Percentiles rank a stretch among this genome's conserved stretches.
These are phyloP conservation scores for Rheum nobile DNA, from an alignment of 148 eudicot species.

Conservation along the genomic window DNA sequence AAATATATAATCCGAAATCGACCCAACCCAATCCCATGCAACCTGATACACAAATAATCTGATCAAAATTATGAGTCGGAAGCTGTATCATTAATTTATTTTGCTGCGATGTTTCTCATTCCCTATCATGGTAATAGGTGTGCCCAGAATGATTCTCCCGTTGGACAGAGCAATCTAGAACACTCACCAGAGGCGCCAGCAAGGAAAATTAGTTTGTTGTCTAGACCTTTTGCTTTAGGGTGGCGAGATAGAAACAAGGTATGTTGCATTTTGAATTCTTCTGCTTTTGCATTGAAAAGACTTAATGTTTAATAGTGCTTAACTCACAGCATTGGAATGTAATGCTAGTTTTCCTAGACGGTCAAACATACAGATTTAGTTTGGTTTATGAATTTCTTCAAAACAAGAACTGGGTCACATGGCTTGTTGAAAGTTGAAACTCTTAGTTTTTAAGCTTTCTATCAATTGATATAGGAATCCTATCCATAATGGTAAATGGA, in stretches of 20 bases:
- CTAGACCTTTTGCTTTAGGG: conserved; percentile 24
- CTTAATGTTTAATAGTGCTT: neutral
- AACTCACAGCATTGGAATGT: neutral
- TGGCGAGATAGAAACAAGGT: conserved; percentile 63
- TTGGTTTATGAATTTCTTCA: neutral
- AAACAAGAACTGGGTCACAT: neutral
- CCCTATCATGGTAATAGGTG: conserved; percentile 24
- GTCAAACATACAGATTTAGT: neutral
- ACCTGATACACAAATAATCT: neutral
- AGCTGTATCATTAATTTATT: neutral
- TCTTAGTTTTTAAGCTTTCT: neutral
- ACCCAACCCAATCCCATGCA: neutral
- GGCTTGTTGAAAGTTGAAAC: neutral
- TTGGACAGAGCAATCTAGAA: conserved; percentile 42
- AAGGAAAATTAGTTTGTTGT: conserved; percentile 65
- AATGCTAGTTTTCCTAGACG: neutral
- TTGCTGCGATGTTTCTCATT: conserved; percentile 5
- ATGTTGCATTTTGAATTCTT: conserved; percentile 32
- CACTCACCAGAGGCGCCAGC: conserved; percentile 41
- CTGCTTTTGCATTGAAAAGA: neutral
- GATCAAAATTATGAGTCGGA: neutral
- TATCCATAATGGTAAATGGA: neutral
- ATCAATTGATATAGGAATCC: neutral
- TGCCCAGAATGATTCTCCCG: conserved; percentile 37
- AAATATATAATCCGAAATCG: neutral